Conservation (phyloP, 208 protist genomes). For the Crithidia expoeki region DNA sequence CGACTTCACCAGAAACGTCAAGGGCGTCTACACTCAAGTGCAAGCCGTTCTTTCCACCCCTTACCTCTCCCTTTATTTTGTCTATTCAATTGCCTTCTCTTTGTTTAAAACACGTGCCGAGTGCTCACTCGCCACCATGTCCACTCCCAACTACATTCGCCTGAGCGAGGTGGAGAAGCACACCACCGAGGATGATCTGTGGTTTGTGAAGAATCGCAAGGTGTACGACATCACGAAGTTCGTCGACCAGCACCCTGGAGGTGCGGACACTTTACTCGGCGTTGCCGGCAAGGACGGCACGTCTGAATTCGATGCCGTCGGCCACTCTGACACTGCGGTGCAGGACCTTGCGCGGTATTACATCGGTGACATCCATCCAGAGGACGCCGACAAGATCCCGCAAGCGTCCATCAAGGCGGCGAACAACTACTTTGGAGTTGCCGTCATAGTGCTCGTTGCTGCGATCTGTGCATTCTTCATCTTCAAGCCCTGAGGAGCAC, state of each 20-base stretch:
- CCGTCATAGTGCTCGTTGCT: slow-evolving; percentile 46
- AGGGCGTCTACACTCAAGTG: neutral
- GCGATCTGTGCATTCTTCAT: slow-evolving; percentile 64
- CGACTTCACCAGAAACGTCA: slow-evolving; percentile 9
- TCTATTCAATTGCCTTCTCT: neutral
- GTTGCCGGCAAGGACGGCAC: slow-evolving; percentile 86
- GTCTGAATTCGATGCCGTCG: slow-evolving; percentile 82
- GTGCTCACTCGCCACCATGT: neutral
- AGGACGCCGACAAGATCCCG: slow-evolving; percentile 49
- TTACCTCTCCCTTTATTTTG: neutral
- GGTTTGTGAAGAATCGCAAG: slow-evolving; percentile 87
- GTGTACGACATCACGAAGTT: slow-evolving; percentile 90
- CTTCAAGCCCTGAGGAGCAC: slow-evolving; percentile 34
- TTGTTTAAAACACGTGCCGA: slow-evolving; percentile 1
- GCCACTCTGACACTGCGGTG: slow-evolving; percentile 72
- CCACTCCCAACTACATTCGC: slow-evolving; percentile 41
- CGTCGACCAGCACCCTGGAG: slow-evolving; percentile 89
- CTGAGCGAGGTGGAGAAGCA: slow-evolving; percentile 73
- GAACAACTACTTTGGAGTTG: slow-evolving; percentile 49
- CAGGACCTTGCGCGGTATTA: slow-evolving; percentile 74
- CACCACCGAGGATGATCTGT: slow-evolving; percentile 68
- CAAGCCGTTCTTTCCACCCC: no score
- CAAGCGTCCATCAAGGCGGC: slow-evolving; percentile 24
- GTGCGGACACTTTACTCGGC: slow-evolving; percentile 81
- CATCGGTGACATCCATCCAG: slow-evolving; percentile 77